Base-by-base conservation (phyloP, 768 basidiomycete species). In the Coprinellus aureogranulatus region DNA sequence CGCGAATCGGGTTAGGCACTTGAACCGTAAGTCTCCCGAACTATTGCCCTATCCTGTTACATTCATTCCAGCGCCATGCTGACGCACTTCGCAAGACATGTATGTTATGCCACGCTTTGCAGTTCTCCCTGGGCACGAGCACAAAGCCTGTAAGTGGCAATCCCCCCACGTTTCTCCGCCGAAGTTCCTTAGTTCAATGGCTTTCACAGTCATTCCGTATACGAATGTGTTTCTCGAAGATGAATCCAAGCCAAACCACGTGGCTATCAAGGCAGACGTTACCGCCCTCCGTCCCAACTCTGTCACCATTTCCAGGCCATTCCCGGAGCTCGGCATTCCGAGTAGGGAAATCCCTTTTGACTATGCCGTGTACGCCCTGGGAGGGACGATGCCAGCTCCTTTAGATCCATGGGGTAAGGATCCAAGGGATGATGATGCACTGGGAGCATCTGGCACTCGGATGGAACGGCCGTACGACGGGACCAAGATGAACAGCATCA, bases 51-150 rank as follows among this genome's bases (percentile, higher is more conserved):
- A 5, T 53, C 2, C 48, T 3, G 22, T 1, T 12, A 3, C 9
- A 11, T 30, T 30, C 51, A 54, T 18, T 56, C 28, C 31, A 22
- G 25, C 42, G 58, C 49, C n/a, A n/a, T n/a, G n/a, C n/a, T n/a
- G n/a, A n/a, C n/a, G n/a, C n/a, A n/a, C 16, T 22, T 22, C 22
- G 12, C 11, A 34, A 77, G 80, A 83, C 60, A 75, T 85, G 1
- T 88, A 87, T 66, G 79, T 81, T 30, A 75, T 87, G 40, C 81
- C 85, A 3, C 74, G 85, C 51, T 78, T 80, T 53, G 78, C 83
- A 16, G 79, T 85, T 23, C 74, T 86, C 3, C 75, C 83, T 40
- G 79, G 81, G n/a, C 81, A 86, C 61, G 84, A 85, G 68, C 81
- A 86, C 69, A 87, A 86, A 73, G 84, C 84, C 26, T 87, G 81